phyloP scores from a whole-genome alignment of 1,284 basidiomycete genomes.

The Moniliella sp. region DNA sequence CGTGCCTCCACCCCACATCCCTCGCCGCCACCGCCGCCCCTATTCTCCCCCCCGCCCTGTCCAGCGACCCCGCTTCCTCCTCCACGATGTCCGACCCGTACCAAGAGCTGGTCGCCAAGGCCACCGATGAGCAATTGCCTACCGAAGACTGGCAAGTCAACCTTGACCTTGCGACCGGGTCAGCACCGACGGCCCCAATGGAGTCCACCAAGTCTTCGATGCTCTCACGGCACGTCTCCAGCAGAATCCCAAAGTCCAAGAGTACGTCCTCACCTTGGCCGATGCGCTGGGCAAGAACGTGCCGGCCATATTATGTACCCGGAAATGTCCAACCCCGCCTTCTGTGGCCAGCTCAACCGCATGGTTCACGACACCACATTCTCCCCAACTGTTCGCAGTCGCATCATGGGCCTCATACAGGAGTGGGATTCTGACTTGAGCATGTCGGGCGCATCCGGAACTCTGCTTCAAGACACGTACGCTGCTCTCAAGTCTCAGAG shows the following conservation, averaged over 20 bases:
- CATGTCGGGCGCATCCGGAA: constrained; percentile 61
- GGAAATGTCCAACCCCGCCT: constrained; percentile 70
- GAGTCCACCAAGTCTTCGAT: too few relatives aligned
- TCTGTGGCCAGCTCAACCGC: constrained; percentile 67
- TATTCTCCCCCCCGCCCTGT: too few relatives aligned
- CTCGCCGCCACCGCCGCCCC: too few relatives aligned
- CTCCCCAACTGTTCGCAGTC: constrained; percentile 63
- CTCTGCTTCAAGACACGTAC: constrained; percentile 71
- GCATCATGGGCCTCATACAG: constrained; percentile 52
- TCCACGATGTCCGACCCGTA: constrained; percentile 48
- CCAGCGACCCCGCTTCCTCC: too few relatives aligned
- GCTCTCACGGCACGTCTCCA: too few relatives aligned
- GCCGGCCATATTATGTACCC: constrained; percentile 50
- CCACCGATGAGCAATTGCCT: constrained; percentile 81
- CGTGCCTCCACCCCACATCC: too few relatives aligned
- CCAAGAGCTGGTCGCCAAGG: constrained; percentile 79
- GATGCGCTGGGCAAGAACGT: constrained; percentile 57
- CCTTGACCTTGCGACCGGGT: constrained; percentile 88
- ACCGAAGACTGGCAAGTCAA: constrained; percentile 89
- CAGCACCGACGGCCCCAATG: constrained; percentile 60
- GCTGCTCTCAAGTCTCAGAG: constrained; percentile 44
- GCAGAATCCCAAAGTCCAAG: constrained; percentile 84
- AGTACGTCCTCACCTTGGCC: constrained; percentile 52
- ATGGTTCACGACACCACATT: constrained; percentile 68
- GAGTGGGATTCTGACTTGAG: constrained; percentile 54